Evolutionary conservation across 768 basidiomycete species (phyloP).

Genomic region (Floccularia luteovirens): DNA sequence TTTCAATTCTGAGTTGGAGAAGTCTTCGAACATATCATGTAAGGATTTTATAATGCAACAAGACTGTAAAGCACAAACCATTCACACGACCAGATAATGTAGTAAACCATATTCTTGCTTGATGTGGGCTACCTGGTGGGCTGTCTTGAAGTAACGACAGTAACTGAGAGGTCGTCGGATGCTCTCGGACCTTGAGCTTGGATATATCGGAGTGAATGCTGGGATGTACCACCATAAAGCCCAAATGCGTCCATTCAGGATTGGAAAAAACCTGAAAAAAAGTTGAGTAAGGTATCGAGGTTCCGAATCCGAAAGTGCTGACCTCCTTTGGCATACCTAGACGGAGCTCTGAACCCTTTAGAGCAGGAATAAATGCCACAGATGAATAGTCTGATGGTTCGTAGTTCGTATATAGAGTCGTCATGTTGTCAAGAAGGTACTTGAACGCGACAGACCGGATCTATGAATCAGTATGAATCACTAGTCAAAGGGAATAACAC

Average conservation of each 20-base stretch:
- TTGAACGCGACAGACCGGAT: slow-evolving; percentile 59
- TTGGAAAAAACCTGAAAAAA: slow-evolving; percentile 58
- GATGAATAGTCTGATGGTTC: slow-evolving; percentile 45
- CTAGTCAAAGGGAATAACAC: too few relatives aligned
- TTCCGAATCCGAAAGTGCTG: slow-evolving; percentile 7
- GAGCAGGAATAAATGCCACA: slow-evolving; percentile 75
- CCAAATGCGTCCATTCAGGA: slow-evolving; percentile 62
- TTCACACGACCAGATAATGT: slow-evolving; percentile 51
- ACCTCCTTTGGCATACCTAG: slow-evolving; percentile 66
- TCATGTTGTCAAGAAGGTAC: slow-evolving; percentile 75
- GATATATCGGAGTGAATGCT: slow-evolving; percentile 40
- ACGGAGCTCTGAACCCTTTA: slow-evolving; percentile 39
- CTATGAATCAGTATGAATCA: slow-evolving; percentile 9
- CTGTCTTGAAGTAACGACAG: slow-evolving; percentile 48
- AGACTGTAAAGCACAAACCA: slow-evolving; percentile 12
- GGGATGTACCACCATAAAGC: slow-evolving; percentile 64
- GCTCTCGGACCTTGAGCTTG: slow-evolving; percentile 63
- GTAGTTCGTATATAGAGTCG: slow-evolving; percentile 52
- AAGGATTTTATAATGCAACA: not conserved
- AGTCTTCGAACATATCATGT: slow-evolving; percentile 33
- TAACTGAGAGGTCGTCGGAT: slow-evolving; percentile 60
- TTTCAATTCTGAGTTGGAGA: slow-evolving; percentile 45
- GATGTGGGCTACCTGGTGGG: slow-evolving; percentile 45
- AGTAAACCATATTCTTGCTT: slow-evolving; percentile 63
- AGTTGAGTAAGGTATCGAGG: not conserved